Base-by-base conservation (phyloP, 78 protist species). In the Trichosphaerium sp. region DNA sequence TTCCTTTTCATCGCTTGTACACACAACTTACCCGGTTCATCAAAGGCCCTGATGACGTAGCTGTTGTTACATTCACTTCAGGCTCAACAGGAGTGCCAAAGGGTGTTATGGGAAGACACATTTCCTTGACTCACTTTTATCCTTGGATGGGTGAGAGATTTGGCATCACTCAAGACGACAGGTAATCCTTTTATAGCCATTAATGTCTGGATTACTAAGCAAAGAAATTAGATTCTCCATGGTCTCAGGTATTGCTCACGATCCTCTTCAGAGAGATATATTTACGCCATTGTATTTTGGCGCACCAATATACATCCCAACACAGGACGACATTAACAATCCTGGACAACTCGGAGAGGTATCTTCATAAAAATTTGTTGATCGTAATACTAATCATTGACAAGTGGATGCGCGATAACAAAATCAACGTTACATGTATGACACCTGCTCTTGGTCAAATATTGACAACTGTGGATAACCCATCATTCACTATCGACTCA, bases 221-320 rank as follows among this genome's bases (percentile, higher is more conserved):
- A n/a, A n/a, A n/a, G n/a, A n/a, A n/a, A n/a, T n/a, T n/a, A n/a
- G 80, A 29, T 81, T 87, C 23, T 47, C 81, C n/a, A 85, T 79
- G 91, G 58, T 69, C 28, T 72, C 83, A 0, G 91, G 91, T 35
- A 87, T 87, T 55, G 79, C 88, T 14, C 91, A 87, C 78, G 91
- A 87, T 40, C 91, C 91, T 7, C 94, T 87, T 31, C 91, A 87
- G 43, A 67, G 91, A 12, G 88, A 87, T 48, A 79, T 87, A 32
- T 87, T 87, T 78, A 87, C 92, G 4, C 92, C 92, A 2, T 11
- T 80, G 40, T 81, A 75, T 75, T 11, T 82, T n/a, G 92, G 92
- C 7, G 92, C 92, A 1, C 5, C 47, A 15, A 76, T 86, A 21
- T 61, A 44, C 63, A 73, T 86, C 6, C 87, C 87, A 1, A 51